phyloP scores from a whole-genome alignment of 768 basidiomycete species.

The Lactarius psammicola region DNA sequence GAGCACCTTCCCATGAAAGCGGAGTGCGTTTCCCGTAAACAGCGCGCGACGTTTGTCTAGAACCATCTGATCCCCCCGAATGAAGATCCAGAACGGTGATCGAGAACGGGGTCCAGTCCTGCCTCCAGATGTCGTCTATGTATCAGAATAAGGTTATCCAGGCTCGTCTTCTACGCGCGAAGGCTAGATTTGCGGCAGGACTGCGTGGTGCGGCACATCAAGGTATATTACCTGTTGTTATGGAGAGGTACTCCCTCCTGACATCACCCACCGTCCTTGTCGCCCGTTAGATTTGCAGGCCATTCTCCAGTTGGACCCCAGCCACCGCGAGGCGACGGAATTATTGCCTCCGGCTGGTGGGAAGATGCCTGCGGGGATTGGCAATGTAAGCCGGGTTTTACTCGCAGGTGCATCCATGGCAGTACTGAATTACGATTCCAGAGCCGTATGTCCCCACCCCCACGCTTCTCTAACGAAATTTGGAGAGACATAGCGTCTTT shows the following conservation, averaged over 20 bases:
- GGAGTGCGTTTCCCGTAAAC: conserved; percentile 39
- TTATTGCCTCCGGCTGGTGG: conserved; percentile 47
- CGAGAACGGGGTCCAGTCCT: conserved; percentile 74
- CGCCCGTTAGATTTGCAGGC: conserved; percentile 57
- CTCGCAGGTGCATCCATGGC: conserved; percentile 30
- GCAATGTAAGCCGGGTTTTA: conserved; percentile 51
- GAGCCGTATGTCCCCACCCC: conserved; percentile 43
- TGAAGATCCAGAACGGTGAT: conserved; percentile 56
- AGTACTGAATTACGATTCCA: conserved; percentile 32
- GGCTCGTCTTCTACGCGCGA: conserved; percentile 66
- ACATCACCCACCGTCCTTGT: neutral
- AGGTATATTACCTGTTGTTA: conserved; percentile 40
- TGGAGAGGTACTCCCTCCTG: neutral
- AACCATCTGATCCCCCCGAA: conserved; percentile 13
- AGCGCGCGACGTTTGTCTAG: neutral
- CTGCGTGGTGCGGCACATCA: conserved; percentile 62
- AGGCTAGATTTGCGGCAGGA: conserved; percentile 59
- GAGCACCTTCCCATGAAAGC: conserved; percentile 72
- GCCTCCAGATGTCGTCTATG: conserved; percentile 55
- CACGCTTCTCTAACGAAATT: conserved; percentile 63
- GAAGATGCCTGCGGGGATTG: conserved; percentile 4
- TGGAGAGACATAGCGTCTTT: conserved; percentile 68
- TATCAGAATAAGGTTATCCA: conserved; percentile 52
- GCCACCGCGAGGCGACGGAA: conserved; percentile 64
- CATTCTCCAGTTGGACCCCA: conserved; percentile 58